Base-by-base conservation (phyloP, 2,329 filamentous ascomycete species). In the Nemania sp. region DNA sequence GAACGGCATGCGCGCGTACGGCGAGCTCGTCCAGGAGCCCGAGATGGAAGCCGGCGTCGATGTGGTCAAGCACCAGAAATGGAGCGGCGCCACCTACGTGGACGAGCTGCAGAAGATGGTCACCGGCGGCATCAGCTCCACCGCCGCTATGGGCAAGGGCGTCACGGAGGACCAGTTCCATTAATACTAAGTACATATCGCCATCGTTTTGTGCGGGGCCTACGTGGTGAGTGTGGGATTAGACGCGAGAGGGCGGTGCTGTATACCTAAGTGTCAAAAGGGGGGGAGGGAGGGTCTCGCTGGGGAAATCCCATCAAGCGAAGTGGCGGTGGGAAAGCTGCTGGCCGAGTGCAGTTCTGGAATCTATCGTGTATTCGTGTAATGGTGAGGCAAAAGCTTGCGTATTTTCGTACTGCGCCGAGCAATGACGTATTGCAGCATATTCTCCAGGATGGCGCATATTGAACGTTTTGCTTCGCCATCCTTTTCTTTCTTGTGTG, bases 161-260 rank as follows among this genome's bases (percentile, higher is more conserved):
- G 95, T 99, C 60, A 99, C 95, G 1, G 95, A 99, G 82, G 93
- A 97, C 72, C 95, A 99, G 79, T 99, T 99, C 77, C 89, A 92
- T 64, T 81, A 57, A 62, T 54, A 32, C 11, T 17, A 48, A 42
- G 18, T 29, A 29, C 25, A 29, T 29, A n/a, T n/a, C n/a, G 4
- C 25, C 25, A 29, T 29, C 7, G 25, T 29, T n/a, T 29, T 29
- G 25, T 29, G 25, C 3, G 25, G 7, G 3, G 25, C 7, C 25
- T 29, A 29, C 25, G 25, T 29, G 4, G 25, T 7, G 25, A 29
- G 3, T 29, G 25, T 29, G 25, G 7, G 25, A 29, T 7, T 29
- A 29, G 3, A 29, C 25, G 25, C 7, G 25, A 29, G 25, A 29
- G 25, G 25, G 3, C 25, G 25, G 25, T 29, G 25, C 25, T 29